These are phyloP conservation scores for Sextonia rubra DNA, from an alignment of 164 flowering plant species.

Conservation along the genomic window DNA sequence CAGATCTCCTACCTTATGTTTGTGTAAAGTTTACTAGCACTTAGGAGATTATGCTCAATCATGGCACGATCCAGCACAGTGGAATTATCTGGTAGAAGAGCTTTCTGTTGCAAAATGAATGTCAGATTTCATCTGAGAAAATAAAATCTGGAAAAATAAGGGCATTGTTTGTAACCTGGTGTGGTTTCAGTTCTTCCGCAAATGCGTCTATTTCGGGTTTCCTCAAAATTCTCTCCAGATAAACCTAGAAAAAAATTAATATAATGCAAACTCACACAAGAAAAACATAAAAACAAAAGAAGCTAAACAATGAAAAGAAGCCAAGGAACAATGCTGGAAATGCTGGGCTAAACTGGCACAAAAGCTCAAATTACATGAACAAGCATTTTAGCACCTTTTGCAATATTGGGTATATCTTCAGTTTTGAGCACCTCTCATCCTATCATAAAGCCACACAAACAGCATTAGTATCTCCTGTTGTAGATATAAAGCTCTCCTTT, in stretches of 20 bases:
- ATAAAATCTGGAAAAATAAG: slow-evolving; percentile 5
- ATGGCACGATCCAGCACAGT: slow-evolving; percentile 98
- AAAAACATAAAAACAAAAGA: not conserved
- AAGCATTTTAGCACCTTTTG: slow-evolving; percentile 58
- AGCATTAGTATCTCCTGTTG: slow-evolving; percentile 11
- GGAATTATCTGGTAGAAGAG: slow-evolving; percentile 86
- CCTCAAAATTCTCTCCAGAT: slow-evolving; percentile 93
- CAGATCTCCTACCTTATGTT: slow-evolving; percentile 66
- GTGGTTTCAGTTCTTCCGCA: slow-evolving; percentile 86
- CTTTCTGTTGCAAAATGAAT: slow-evolving; percentile 55
- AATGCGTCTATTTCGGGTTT: slow-evolving; percentile 99
- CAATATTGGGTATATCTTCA: slow-evolving; percentile 91
- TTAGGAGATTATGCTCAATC: slow-evolving; percentile 98
- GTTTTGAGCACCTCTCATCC: slow-evolving; percentile 97
- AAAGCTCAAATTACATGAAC: too few relatives aligned
- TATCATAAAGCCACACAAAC: slow-evolving; percentile 23
- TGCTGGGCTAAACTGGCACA: too few relatives aligned
- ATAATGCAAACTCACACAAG: not conserved
- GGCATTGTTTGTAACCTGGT: slow-evolving; percentile 54
- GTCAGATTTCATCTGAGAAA: slow-evolving; percentile 4
- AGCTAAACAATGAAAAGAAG: not conserved
- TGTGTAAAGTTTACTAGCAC: slow-evolving; percentile 97
- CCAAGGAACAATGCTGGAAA: too few relatives aligned
- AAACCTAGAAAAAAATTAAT: slow-evolving; percentile 50
- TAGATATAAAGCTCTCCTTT: not conserved